Conservation (phyloP, 176 grass and related monocot species). For the Guadua angustifolia region DNA sequence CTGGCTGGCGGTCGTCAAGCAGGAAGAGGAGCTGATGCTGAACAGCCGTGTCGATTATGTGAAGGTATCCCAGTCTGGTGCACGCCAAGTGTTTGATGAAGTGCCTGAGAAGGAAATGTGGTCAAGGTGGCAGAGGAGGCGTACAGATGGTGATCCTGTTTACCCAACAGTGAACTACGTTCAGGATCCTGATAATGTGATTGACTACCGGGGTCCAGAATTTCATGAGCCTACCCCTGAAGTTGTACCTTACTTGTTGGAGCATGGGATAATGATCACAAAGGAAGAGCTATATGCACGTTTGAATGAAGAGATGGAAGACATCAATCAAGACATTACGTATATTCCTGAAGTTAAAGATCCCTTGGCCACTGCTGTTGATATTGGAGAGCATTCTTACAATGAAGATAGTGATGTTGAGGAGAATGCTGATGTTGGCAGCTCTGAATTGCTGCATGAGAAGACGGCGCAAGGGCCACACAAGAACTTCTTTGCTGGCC, state of each 20-base stretch:
- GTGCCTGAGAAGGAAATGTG: constrained; percentile 75
- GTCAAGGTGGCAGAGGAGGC: constrained; percentile 90
- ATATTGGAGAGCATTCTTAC: constrained; percentile 88
- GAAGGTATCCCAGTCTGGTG: no score
- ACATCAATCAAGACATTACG: constrained; percentile 61
- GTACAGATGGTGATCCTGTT: constrained; percentile 92
- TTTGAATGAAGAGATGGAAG: constrained; percentile 67
- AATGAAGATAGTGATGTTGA: background rate
- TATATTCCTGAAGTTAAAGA: constrained; percentile 79
- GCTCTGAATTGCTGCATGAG: constrained; percentile 20
- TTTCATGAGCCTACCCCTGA: constrained; percentile 90
- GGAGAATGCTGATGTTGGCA: constrained; percentile 7
- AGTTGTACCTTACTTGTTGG: constrained; percentile 80
- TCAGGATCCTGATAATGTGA: constrained; percentile 81
- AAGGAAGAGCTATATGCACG: constrained; percentile 78
- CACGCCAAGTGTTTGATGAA: no score
- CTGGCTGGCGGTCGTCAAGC: constrained; percentile 90
- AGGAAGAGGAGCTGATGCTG: constrained; percentile 91
- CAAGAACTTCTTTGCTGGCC: no score
- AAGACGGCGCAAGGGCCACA: constrained; percentile 27
- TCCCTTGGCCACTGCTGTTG: constrained; percentile 86
- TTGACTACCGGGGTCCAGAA: constrained; percentile 80
- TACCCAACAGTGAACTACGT: constrained; percentile 96
- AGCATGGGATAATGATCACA: constrained; percentile 80
- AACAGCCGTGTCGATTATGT: no score